Evolutionary conservation across 1,139 yeast species (phyloP), one percentile per base, ranked within the genome.

Genomic region (Sugiyamaella grinbergsii): DNA sequence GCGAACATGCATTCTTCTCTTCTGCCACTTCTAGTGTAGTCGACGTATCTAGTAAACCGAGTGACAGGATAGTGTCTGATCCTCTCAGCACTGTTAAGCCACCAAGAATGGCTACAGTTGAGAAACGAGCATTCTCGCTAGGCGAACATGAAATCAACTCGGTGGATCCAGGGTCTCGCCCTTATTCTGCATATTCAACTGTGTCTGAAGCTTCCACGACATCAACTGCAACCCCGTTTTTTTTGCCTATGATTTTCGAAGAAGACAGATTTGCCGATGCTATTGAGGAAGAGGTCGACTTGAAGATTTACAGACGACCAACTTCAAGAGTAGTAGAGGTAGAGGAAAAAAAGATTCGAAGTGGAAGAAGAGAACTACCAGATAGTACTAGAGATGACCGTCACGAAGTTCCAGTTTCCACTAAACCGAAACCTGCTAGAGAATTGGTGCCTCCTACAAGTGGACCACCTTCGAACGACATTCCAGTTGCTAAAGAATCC

Each of bases 191-290:
- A 5, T 45, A 52, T 38, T 49, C 57, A 0, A 54, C 55, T 8
- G 49, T 48, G n/a, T 50, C 55, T 3, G 54, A 51, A 11, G 40
- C 52, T 3, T 36, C 54, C 3, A 39, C 56, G 2, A 52, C 56
- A 7, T 53, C 56, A 22, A 47, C 52, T 7, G 11, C 42, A 13
- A 42, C 44, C 20, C 38, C 40, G 7, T 61, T 51, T 42, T 45
- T 59, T 10, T 49, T 69, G 51, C 72, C 73, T 2, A 68, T 68
- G 68, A 67, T 69, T 24, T 69, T 69, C 48, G 73, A 70, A 52
- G 73, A 70, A 47, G 72, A 69, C 50, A 51, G 71, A 46, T 69
- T 69, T 53, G 71, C 72, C 5, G 72, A 69, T 50, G 70, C 68
- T 6, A 58, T 68, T 16, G 72, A 68, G 51, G 70, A 69, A 42